Evolutionary conservation across 345 rosid genomes (phyloP).

Genomic region (Dovyalis caffra): DNA sequence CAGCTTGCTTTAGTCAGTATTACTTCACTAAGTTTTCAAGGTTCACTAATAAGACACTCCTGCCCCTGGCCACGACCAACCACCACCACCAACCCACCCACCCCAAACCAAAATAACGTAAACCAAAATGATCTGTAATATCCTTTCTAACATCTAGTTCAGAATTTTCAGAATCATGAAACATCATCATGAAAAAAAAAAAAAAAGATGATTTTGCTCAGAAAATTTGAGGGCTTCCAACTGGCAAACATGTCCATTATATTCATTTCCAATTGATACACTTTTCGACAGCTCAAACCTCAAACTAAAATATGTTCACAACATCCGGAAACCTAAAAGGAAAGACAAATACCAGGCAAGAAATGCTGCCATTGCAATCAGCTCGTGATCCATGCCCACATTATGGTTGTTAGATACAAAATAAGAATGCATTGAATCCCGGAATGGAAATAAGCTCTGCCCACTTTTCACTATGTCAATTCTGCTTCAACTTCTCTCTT

Average conservation of each 20-base stretch:
- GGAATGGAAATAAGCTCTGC: neutral
- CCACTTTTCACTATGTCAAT: conserved; percentile 9
- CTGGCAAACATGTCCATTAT: neutral
- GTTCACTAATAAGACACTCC: neutral
- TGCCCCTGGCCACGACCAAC: neutral
- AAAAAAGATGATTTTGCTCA: neutral
- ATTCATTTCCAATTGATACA: neutral
- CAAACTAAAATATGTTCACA: neutral
- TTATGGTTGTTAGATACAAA: conserved; percentile 20
- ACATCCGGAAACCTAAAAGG: neutral
- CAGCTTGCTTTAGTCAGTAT: neutral
- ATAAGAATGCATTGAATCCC: neutral
- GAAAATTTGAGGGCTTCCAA: neutral
- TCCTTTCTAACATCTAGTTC: too few species aligned
- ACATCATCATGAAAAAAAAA: too few species aligned
- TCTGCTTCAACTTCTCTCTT: conserved; percentile 46
- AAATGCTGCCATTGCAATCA: conserved; percentile 4
- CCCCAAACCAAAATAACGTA: too few species aligned
- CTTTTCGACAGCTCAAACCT: neutral
- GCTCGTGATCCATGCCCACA: neutral
- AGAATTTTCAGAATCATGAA: too few species aligned
- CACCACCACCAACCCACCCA: too few species aligned
- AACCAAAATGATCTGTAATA: too few species aligned
- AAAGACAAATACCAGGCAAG: neutral
- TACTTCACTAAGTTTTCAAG: neutral